A percentile compares a stretch with the other conserved stretches of the same genome.
Evolutionary conservation across 495 filamentous ascomycete genomes (phyloP).

Genomic region (Tirmania nivea): DNA sequence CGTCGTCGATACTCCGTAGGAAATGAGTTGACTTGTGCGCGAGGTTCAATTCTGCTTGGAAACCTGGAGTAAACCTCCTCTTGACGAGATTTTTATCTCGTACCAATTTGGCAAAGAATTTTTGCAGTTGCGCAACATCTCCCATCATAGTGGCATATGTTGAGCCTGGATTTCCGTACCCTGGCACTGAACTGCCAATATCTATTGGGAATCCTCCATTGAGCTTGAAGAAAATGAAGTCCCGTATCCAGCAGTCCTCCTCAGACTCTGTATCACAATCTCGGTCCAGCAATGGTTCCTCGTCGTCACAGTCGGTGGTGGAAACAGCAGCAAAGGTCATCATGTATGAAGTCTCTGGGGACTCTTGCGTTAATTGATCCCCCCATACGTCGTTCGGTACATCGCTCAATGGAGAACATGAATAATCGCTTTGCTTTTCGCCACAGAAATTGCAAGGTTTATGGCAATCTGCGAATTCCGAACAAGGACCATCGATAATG

Average conservation of each 20-base stretch:
- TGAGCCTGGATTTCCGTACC: neutral
- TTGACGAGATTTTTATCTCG: neutral
- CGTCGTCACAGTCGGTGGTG: neutral
- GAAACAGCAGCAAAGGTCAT: neutral
- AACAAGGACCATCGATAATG: neutral
- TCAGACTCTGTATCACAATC: neutral
- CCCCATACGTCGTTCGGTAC: neutral
- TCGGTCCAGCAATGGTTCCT: neutral
- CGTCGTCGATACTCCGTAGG: too few relatives aligned
- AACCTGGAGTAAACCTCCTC: neutral
- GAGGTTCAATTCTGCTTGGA: too few relatives aligned
- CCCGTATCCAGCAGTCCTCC: neutral
- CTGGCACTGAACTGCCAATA: neutral
- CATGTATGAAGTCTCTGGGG: neutral
- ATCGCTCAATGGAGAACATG: neutral
- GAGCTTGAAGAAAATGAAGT: neutral
- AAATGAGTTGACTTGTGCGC: too few relatives aligned
- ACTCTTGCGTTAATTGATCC: neutral
- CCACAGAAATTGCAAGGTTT: neutral
- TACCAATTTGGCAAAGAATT: neutral
- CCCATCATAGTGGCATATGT: neutral
- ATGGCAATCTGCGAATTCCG: neutral
- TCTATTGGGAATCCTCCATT: neutral
- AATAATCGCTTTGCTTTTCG: neutral
- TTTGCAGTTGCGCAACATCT: neutral